Percentiles rank a stretch among this genome's conserved stretches.
Conservation (phyloP, 2,329 filamentous ascomycete genomes). For the Cordyceps fumosorosea region DNA sequence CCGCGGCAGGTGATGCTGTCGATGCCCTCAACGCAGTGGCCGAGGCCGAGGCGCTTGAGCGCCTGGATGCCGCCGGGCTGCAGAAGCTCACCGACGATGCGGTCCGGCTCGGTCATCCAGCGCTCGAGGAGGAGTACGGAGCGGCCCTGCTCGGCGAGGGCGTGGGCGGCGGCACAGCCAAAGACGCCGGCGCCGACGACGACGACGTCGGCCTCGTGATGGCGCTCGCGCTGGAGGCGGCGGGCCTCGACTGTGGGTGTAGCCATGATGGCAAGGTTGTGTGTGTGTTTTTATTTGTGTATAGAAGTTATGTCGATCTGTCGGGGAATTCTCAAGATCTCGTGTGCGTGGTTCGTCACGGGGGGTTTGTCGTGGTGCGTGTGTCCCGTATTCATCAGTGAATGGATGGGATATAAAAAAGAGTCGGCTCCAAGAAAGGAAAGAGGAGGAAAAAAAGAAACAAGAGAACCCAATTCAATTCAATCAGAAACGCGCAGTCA, state of each 20-base stretch:
- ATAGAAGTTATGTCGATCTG: not conserved
- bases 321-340: not conserved
- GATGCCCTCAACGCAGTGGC: conserved; percentile 78
- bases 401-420: not conserved
- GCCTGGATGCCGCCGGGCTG: conserved; percentile 87
- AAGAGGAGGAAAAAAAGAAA: too few species aligned
- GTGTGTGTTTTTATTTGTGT: not conserved
- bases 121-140: conserved; percentile 86
- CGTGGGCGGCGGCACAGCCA: conserved; percentile 78
- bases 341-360: not conserved
- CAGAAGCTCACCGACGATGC: conserved; percentile 91
- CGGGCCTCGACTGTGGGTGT: conserved; percentile 32
- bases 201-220: conserved; percentile 73
- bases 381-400: not conserved
- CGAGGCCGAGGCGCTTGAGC: conserved; percentile 71
- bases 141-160: conserved; percentile 81
- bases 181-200: conserved; percentile 88
- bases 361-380: not conserved
- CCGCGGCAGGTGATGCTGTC: conserved; percentile 78
- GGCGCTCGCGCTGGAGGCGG: conserved; percentile 41
- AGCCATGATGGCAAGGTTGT: conserved; percentile 8
- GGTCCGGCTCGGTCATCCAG: conserved; percentile 85
- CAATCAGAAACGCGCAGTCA: not conserved
- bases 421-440: not conserved
- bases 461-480: not conserved